Evolutionary conservation across 176 grass and related monocot species (phyloP), one percentile per base, ranked within the genome.

Genomic region (Oryza officinalis): DNA sequence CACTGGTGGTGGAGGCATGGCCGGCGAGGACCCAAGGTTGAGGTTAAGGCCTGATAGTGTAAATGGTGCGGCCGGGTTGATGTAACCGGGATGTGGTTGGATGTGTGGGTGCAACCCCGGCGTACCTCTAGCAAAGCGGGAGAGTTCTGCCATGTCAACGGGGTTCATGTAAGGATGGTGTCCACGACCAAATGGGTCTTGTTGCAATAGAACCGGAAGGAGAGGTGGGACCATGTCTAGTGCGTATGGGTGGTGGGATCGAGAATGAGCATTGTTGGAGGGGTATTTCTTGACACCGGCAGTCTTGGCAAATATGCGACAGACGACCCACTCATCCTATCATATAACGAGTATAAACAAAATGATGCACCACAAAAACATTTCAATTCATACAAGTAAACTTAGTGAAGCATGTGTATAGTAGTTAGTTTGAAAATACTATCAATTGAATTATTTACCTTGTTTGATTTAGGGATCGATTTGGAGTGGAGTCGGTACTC

Each of bases 241-340:
- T 40, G 90, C 65, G 75, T 94, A 97, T 10, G 89, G 85, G 76
- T 94, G 85, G 76, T 90, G 82, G 10, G 82, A 54, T 23, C 91
- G 87, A 27, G 88, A 67, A 75, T 89, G 92, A 12, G 67, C 17
- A 32, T 47, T 85, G 77, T 77, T 94, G 50, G 94, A 94, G 8
- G 89, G 70, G 28, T 93, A 91, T 72, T 97, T 90, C 88, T 94
- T 97, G 20, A 46, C 80, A 14, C 68, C 80, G 0, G 73, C 43
- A 49, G 84, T 94, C 78, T 97, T 97, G 49, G 89, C 89, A 71
- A 97, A 97, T 4, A 97, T 63, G 8, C 94, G 92, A 35, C 92
- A 97, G 0, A 97, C 86, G 20, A 92, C 88, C 92, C 94, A 97
- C 61, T 94, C 90, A 67, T 97, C 94, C 94, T 97, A 60, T 8